These are phyloP conservation scores for Gelatoporia subvermispora DNA, from an alignment of 768 basidiomycete genomes.

Conservation along the genomic window DNA sequence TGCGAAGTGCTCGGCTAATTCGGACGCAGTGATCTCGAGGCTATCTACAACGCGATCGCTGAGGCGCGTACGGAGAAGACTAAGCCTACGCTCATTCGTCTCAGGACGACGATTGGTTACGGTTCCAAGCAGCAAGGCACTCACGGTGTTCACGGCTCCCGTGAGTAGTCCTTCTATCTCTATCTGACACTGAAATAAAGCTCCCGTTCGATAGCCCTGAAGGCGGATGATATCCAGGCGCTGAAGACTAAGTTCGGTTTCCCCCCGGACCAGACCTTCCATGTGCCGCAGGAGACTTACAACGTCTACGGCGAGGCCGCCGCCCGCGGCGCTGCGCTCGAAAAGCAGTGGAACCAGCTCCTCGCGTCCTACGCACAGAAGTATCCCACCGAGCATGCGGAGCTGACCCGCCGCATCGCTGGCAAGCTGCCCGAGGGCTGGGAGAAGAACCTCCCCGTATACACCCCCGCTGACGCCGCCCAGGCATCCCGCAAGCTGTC, in stretches of 20 bases:
- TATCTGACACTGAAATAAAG: not conserved
- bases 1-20: slow-evolving; percentile 4
- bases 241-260: slow-evolving; percentile 85
- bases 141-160: slow-evolving; percentile 91
- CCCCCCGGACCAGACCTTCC: slow-evolving; percentile 71
- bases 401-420: slow-evolving; percentile 79
- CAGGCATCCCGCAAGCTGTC: slow-evolving; percentile 91
- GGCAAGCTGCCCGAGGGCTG: slow-evolving; percentile 82
- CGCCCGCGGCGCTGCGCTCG: slow-evolving; percentile 67
- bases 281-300: slow-evolving; percentile 70
- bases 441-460: slow-evolving; percentile 82
- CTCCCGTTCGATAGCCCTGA: slow-evolving; percentile 56
- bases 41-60: slow-evolving; percentile 74
- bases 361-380: slow-evolving; percentile 66
- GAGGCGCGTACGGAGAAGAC: slow-evolving; percentile 68
- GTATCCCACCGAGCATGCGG: slow-evolving; percentile 81
- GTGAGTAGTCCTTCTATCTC: slow-evolving; percentile 43
- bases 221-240: slow-evolving; percentile 82
- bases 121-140: slow-evolving; percentile 92
- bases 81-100: slow-evolving; percentile 84
- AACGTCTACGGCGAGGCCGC: slow-evolving; percentile 62
- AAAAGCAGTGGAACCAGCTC: slow-evolving; percentile 69
- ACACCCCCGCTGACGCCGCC: slow-evolving; percentile 78
- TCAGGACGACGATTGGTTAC: slow-evolving; percentile 89
- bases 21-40: slow-evolving; percentile 58